Evolutionary conservation across 2,329 filamentous ascomycete genomes (phyloP).

Genomic region (Cladosporium sp.): DNA sequence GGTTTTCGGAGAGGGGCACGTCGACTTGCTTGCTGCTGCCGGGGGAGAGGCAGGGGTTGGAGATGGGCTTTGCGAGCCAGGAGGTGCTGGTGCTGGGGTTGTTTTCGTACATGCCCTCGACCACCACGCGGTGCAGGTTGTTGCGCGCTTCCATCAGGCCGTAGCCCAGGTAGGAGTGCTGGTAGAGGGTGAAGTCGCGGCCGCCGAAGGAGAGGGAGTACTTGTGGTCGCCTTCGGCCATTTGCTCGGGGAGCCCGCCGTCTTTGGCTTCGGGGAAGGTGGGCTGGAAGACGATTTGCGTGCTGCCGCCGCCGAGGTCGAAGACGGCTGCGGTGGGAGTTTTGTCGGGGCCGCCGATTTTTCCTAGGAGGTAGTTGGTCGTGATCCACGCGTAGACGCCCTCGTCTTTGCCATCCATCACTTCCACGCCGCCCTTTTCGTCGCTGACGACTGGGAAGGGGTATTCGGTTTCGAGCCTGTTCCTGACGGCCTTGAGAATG

Average conservation of each 20-base stretch:
- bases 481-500: slow-evolving; percentile 80
- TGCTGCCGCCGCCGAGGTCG: slow-evolving; percentile 92
- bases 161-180: slow-evolving; percentile 96
- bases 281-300: slow-evolving; percentile 97
- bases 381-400: slow-evolving; percentile 99
- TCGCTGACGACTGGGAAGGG: slow-evolving; percentile 90
- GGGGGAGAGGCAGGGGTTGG: slow-evolving; percentile 81
- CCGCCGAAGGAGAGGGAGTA: slow-evolving; percentile 88
- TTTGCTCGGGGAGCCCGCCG: slow-evolving; percentile 78
- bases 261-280: slow-evolving; percentile 70
- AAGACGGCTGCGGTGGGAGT: slow-evolving; percentile 90
- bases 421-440: slow-evolving; percentile 81
- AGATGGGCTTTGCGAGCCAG: slow-evolving; percentile 67
- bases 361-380: slow-evolving; percentile 95
- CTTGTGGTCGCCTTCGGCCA: slow-evolving; percentile 90
- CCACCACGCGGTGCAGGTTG: slow-evolving; percentile 70
- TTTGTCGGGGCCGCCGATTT: slow-evolving; percentile 89
- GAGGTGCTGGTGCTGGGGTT: slow-evolving; percentile 48
- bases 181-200: slow-evolving; percentile 86
- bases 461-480: slow-evolving; percentile 78
- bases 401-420: slow-evolving; percentile 97
- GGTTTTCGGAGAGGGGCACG: slow-evolving; percentile 62
- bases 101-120: slow-evolving; percentile 65
- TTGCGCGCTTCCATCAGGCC: slow-evolving; percentile 93
- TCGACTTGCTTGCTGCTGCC: slow-evolving; percentile 71